Evolutionary conservation across 2,329 filamentous ascomycete species (phyloP), one percentile per base, ranked within the genome.

Genomic region (Fusarium nygamai): DNA sequence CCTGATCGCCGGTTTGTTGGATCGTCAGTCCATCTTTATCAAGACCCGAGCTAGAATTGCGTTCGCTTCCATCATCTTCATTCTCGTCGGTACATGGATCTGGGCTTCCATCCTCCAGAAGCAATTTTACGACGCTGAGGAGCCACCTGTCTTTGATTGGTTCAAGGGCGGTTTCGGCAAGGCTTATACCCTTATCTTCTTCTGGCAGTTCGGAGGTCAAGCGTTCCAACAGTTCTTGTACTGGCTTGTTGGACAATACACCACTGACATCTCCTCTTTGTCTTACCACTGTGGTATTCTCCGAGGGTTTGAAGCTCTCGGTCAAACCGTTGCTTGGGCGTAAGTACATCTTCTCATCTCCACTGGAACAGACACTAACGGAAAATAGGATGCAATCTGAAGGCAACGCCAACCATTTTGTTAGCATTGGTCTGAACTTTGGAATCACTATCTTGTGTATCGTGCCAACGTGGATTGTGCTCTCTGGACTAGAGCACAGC

Each of bases 121-220:
- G 20, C 61, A 73, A 22, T 74, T 74, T 7, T 74, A 73, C 24
- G 71, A 73, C 1, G 66, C 61, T 3, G 44, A 43, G 12, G 58
- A 70, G 17, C 59, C 70, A 4, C 71, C 71, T 7, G 66, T 73
- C 2, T 64, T 67, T 44, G 71, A 74, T 24, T 75, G 73, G 73
- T 71, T 73, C 41, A 68, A 73, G 43, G 73, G 72, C 3, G 69
- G 72, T 4, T 75, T 75, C 17, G 69, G 69, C 41, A 73, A 73
- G 43, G 34, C 73, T 3, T 75, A 75, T 27, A 44, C 69, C 19
- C 27, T 75, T 2, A 69, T 75, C 16, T 75, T 75, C 24, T 75
- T 75, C 66, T 75, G 73, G 73, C 66, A 75, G 3, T 75, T 75
- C 8, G 72, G 69, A 6, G 72, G 73, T 0, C 73, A 75, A 22